phyloP scores from a whole-genome alignment of 192 early-diverging fungal genomes.

The Rhizophlyctis rosea region DNA sequence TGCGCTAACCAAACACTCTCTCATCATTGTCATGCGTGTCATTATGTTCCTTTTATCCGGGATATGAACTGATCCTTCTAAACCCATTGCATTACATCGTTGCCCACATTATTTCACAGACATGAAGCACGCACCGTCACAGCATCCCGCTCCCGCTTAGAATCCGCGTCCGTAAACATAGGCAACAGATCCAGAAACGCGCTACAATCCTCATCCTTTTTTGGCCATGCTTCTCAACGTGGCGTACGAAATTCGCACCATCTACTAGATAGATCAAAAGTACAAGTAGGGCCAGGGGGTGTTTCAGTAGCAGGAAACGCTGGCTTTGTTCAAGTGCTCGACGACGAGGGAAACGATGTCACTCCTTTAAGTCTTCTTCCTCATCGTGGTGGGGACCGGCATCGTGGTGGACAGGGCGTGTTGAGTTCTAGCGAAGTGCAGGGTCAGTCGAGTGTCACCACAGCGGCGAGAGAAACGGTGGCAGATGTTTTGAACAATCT shows the following conservation, averaged over 20 bases:
- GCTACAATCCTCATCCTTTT: background rate
- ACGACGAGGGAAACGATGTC: constrained; percentile 61
- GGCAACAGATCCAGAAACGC: background rate
- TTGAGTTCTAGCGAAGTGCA: constrained; percentile 23
- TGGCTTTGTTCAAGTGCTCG: constrained; percentile 30
- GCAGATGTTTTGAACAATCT: constrained; percentile 51
- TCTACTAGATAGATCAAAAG: background rate
- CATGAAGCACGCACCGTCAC: no score
- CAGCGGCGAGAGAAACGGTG: constrained; percentile 42
- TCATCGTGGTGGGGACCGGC: background rate
- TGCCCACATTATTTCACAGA: no score
- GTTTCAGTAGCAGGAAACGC: background rate
- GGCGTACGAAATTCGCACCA: background rate
- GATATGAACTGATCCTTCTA: no score
- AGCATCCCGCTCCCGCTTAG: background rate
- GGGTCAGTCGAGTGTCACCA: constrained; percentile 28
- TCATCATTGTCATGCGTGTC: no score
- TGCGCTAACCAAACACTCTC: no score
- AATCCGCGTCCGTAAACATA: background rate
- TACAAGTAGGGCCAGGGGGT: background rate
- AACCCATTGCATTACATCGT: no score
- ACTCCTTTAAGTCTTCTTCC: constrained; percentile 48
- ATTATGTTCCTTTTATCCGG: no score
- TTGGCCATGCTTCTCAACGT: background rate
- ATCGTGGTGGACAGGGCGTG: constrained; percentile 16